A percentile compares a stretch with the other conserved stretches of the same genome.
These are phyloP conservation scores for Aspergillus awamori DNA, from an alignment of 2,329 filamentous ascomycete species.

Conservation along the genomic window DNA sequence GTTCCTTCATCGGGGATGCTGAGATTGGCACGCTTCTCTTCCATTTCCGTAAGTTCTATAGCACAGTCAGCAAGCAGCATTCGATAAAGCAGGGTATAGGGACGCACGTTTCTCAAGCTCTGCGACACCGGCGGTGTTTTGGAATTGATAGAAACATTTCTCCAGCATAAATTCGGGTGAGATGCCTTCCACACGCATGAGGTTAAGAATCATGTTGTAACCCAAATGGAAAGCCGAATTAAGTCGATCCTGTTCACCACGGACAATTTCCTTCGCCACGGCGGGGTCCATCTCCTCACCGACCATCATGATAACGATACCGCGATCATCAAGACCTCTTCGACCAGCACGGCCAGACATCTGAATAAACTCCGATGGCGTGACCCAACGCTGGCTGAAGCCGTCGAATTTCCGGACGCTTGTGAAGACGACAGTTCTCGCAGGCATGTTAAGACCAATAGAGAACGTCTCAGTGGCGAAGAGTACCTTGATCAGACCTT, in stretches of 20 bases:
- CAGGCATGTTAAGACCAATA: constrained; percentile 98
- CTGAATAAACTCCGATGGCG: constrained; percentile 94
- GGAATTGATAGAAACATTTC: constrained; percentile 96
- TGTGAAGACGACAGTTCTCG: constrained; percentile 98
- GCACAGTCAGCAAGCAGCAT: constrained; percentile 29
- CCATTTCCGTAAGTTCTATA: constrained; percentile 72
- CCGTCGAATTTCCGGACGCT: constrained; percentile 96
- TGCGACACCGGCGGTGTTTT: constrained; percentile 87
- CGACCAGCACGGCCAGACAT: constrained; percentile 98
- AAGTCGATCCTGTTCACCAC: constrained; percentile 92
- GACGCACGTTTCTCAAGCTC: constrained; percentile 69
- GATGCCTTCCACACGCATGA: constrained; percentile 97
- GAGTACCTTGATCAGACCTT: constrained; percentile 94
- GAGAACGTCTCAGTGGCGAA: constrained; percentile 99
- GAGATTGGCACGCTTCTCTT: constrained; percentile 72
- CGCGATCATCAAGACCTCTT: constrained; percentile 94
- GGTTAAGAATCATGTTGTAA: constrained; percentile 98
- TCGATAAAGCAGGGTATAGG: not conserved
- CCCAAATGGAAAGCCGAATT: constrained; percentile 97
- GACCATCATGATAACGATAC: constrained; percentile 99
- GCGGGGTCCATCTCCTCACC: constrained; percentile 94
- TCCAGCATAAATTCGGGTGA: constrained; percentile 99
- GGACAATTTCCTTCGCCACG: constrained; percentile 91
- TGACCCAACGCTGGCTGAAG: constrained; percentile 75
- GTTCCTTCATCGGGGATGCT: constrained; percentile 82